Conservation (phyloP, 108 stramenopile species). For the Cylindrotheca closterium region DNA sequence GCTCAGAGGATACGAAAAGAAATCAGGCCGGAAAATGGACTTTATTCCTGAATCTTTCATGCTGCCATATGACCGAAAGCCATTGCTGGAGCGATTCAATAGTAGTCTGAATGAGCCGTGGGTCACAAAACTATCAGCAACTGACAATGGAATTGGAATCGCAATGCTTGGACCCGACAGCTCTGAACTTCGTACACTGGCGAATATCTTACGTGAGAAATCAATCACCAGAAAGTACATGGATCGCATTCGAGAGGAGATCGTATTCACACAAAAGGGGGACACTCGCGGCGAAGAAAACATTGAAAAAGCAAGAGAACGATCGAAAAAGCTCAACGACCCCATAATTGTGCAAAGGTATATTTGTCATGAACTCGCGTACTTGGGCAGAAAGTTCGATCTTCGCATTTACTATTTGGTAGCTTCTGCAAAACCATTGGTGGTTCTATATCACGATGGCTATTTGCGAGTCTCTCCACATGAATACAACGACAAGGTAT, state of each 20-base stretch:
- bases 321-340: background rate
- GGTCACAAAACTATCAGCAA: conserved; percentile 22
- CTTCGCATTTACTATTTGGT: conserved; percentile 27
- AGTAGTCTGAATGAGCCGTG: conserved; percentile 22
- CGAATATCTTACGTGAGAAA: background rate
- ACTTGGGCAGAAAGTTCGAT: conserved; percentile 27
- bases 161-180: conserved; percentile 27
- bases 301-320: background rate
- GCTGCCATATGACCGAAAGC: background rate
- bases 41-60: conserved; percentile 20
- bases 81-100: conserved; percentile 8
- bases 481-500: conserved; percentile 23
- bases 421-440: conserved; percentile 26
- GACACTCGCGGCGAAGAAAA: background rate
- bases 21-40: background rate
- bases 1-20: background rate
- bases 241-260: background rate
- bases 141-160: conserved; percentile 31
- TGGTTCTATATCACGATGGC: conserved; percentile 33
- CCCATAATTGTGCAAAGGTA: conserved; percentile 24
- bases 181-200: conserved; percentile 3
- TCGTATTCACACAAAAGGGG: background rate
- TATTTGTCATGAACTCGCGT: conserved; percentile 35
- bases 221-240: background rate
- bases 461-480: conserved; percentile 25